Conservation (phyloP, 2,329 filamentous ascomycete species). For the Fusarium chuoi region DNA sequence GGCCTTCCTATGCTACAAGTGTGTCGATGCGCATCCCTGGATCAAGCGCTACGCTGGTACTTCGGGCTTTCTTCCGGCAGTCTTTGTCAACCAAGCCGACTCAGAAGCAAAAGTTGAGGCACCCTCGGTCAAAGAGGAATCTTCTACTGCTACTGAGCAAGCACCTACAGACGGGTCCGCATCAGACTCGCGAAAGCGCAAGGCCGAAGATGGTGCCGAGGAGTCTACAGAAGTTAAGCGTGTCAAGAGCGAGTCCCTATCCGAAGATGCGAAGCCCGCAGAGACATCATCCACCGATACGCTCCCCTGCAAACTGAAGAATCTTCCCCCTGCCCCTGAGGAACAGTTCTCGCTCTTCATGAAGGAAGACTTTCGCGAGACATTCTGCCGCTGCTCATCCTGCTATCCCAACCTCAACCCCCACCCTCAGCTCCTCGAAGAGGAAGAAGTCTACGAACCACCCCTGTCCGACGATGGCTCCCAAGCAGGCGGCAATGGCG, state of each 20-base stretch:
- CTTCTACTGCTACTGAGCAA: conserved; percentile 1
- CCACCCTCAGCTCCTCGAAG: conserved; percentile 87
- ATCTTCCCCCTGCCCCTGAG: conserved; percentile 65
- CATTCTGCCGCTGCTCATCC: conserved; percentile 82
- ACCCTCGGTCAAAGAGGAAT: neutral
- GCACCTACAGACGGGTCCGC: neutral
- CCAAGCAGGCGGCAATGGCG: conserved; percentile 56
- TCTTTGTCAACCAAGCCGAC: conserved; percentile 60
- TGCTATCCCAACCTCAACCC: conserved; percentile 79
- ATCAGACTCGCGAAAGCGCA: conserved; percentile 69
- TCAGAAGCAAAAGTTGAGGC: neutral
- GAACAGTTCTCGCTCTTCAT: conserved; percentile 84
- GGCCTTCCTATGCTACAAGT: conserved; percentile 93
- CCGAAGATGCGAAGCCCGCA: neutral
- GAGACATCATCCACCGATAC: conserved; percentile 26
- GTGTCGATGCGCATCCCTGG: conserved; percentile 88
- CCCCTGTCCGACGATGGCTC: conserved; percentile 77
- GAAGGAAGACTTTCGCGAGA: conserved; percentile 78
- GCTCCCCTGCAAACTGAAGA: conserved; percentile 66
- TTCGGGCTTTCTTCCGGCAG: conserved; percentile 79
- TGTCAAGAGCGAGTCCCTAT: conserved; percentile 55
- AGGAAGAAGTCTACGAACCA: conserved; percentile 94
- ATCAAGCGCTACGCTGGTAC: conserved; percentile 87
- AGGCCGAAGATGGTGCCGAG: conserved; percentile 64
- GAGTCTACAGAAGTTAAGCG: conserved; percentile 60